Conservation (phyloP, 1,284 basidiomycete genomes). For the Wallemia mellicola region DNA sequence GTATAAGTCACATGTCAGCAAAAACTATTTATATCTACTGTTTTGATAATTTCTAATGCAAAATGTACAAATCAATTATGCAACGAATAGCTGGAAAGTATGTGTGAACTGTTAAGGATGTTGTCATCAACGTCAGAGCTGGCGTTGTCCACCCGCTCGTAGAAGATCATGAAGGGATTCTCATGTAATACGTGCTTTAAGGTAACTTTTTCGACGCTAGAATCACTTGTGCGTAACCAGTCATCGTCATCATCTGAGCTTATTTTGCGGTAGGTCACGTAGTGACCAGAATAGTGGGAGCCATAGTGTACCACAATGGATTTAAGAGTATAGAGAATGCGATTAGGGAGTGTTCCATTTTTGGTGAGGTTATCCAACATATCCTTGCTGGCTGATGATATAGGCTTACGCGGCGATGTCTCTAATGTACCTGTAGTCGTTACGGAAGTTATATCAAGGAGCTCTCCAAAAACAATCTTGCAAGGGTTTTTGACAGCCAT, state of each 20-base stretch:
- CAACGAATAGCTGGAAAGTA: no score
- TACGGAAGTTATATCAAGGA: constrained; percentile 56
- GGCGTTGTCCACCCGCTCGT: constrained; percentile 6
- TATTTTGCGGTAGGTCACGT: constrained; percentile 10
- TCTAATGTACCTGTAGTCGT: constrained; percentile 38
- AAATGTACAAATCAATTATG: no score
- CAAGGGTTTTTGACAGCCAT: constrained; percentile 53
- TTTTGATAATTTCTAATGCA: no score
- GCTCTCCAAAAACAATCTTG: constrained; percentile 46
- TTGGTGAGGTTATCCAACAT: neutral
- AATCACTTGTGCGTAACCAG: constrained; percentile 12
- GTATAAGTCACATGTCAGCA: no score
- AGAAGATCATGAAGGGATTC: constrained; percentile 13
- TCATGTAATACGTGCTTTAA: constrained; percentile 7
- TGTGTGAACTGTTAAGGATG: no score
- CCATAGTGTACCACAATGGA: constrained; percentile 12
- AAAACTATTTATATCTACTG: no score
- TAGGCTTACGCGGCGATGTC: constrained; percentile 5
- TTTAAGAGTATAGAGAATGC: constrained; percentile 7
- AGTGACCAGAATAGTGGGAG: constrained; percentile 11
- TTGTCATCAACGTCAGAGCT: no score
- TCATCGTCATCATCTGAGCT: constrained; percentile 2
- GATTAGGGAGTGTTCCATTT: neutral
- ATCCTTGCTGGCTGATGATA: constrained; percentile 3
- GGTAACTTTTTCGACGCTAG: constrained; percentile 7